Evolutionary conservation across 2,329 filamentous ascomycete species (phyloP), one percentile per base, ranked within the genome.

Genomic region (Periglandula ipomoeae): DNA sequence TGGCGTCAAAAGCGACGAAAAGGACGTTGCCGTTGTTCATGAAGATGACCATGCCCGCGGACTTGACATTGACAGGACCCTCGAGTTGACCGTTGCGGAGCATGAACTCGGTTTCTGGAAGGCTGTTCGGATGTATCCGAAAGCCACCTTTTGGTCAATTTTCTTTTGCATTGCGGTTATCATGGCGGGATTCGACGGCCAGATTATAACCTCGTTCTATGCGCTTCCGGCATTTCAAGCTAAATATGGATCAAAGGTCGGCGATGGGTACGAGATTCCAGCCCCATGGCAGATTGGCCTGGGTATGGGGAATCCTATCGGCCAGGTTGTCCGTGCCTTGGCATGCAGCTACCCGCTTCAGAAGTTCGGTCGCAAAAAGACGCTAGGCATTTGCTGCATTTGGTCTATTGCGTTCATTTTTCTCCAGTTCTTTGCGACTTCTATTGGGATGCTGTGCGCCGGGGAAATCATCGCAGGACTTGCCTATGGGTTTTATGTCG

Each of bases 391-490:
- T 4, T 75, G 71, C 52, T 67, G 74, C 22, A 49, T 61, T 9
- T 58, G 73, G 51, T 76, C 74, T 2, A 70, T 71, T 11, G 69
- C 64, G 1, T 73, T 81, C 37, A 72, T 83, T 50, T 82, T 82
- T 59, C 73, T 82, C 48, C 78, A 82, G 53, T 82, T 82, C 66
- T 83, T 82, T 55, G 77, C 78, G 11, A 70, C 73, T 2, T 75
- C 73, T 1, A 67, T 81, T 11, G 57, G 70, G 7, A 72, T 75
- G 11, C 67, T 84, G 2, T 71, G 82, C n/a, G 76, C 76, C 2
- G 77, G 79, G 24, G 78, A 84, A 66, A 65, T 85, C 2, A 67
- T 84, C 0, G 75, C 76, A 22, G 81, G 81, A 1, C 66, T 82
- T 6, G 74, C 82, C 0, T 69, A 80, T n/a, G 79, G 79, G 3